Evolutionary conservation across 805 yeast species (phyloP).

Genomic region (Pachysolen tannophilus): DNA sequence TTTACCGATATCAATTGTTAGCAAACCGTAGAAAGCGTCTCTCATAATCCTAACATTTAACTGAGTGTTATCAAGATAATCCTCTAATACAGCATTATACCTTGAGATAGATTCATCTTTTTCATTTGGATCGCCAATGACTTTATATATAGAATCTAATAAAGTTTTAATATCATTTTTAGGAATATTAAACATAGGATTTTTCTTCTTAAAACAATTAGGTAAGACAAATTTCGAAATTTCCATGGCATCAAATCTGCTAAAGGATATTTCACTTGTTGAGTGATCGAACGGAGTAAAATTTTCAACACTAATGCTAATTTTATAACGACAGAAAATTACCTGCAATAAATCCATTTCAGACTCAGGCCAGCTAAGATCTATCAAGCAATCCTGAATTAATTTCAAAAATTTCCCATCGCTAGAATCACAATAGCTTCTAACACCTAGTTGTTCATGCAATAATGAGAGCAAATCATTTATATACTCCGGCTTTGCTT

Average conservation of each 20-base stretch:
- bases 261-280: constrained; percentile 23
- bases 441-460: constrained; percentile 67
- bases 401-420: constrained; percentile 55
- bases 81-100: constrained; percentile 37
- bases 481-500: constrained; percentile 17
- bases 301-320: constrained; percentile 48
- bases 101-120: constrained; percentile 32
- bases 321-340: constrained; percentile 70
- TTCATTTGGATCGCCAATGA: constrained; percentile 59
- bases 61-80: constrained; percentile 35
- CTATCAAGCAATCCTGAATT: constrained; percentile 45
- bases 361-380: constrained; percentile 33
- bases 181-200: constrained; percentile 51
- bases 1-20: constrained; percentile 19
- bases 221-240: constrained; percentile 41
- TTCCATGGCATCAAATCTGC: constrained; percentile 15
- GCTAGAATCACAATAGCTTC: constrained; percentile 61
- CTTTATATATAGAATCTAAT: constrained; percentile 63
- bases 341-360: constrained; percentile 72
- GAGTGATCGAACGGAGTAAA: constrained; percentile 64
- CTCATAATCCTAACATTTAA: constrained; percentile 38
- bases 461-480: constrained; percentile 46
- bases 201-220: constrained; percentile 44
- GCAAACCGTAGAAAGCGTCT: constrained; percentile 44
- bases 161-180: constrained; percentile 67